A percentile compares a stretch with the other conserved stretches of the same genome.
Conservation (phyloP, 2,329 filamentous ascomycete genomes). For the Paecilomyces sp. region DNA sequence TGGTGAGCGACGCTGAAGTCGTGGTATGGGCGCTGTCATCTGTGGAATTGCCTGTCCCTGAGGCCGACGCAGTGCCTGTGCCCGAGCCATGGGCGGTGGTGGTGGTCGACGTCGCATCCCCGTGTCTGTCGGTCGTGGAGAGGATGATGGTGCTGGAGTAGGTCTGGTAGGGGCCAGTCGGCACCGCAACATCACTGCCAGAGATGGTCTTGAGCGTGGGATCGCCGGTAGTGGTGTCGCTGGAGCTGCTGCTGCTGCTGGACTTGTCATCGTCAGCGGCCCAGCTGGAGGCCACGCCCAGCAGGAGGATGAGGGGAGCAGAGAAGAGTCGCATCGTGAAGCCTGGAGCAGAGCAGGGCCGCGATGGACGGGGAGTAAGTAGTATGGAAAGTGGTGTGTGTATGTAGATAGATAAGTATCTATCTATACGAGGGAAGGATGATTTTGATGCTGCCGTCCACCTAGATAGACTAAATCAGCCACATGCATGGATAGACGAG, state of each 20-base stretch:
- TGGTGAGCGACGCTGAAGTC: slow-evolving; percentile 29
- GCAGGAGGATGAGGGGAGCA: not conserved
- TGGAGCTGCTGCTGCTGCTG: not conserved
- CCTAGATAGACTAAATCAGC: no score
- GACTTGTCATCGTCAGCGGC: slow-evolving; percentile 1
- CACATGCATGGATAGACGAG: no score
- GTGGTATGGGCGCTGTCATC: slow-evolving; percentile 17
- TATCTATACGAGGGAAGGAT: not conserved
- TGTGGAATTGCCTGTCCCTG: slow-evolving; percentile 15
- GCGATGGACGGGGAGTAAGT: not conserved
- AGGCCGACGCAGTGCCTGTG: slow-evolving; percentile 12
- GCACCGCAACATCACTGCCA: slow-evolving; percentile 17
- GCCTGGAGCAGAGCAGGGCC: not conserved
- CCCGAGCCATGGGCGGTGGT: slow-evolving; percentile 13
- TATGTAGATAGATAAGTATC: not conserved
- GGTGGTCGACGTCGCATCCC: slow-evolving; percentile 14
- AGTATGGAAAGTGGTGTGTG: not conserved
- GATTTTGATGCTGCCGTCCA: no score
- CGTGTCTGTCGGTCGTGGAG: slow-evolving; percentile 5
- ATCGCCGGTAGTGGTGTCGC: slow-evolving; percentile 11
- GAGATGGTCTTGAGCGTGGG: slow-evolving; percentile 15
- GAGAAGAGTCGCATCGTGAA: not conserved
- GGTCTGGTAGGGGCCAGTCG: slow-evolving; percentile 33
- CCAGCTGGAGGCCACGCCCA: not conserved
- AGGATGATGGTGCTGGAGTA: slow-evolving; percentile 26